Evolutionary conservation across 2,329 filamentous ascomycete species (phyloP), one percentile per base, ranked within the genome.

Genomic region (Penicillium sp.): DNA sequence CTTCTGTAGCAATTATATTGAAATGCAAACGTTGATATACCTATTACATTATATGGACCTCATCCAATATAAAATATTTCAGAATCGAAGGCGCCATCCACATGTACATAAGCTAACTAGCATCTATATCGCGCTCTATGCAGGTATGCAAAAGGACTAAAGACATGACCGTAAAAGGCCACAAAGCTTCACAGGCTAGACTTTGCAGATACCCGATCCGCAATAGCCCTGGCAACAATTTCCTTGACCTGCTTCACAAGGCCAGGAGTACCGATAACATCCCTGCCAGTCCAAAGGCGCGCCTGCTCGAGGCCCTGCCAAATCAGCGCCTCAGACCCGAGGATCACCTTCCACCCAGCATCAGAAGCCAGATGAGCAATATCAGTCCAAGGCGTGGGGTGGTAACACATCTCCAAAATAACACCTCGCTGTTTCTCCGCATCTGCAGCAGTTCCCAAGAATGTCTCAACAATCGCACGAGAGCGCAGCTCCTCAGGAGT

Each of bases 341-440:
- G 67, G 19, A 90, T 86, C 1, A 90, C 82, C 68, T 84, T 79
- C 87, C 87, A 90, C 0, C 84, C 84, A 9, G 76, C 75, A 2
- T 72, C 68, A 59, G 81, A 76, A 0, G 84, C 81, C 35, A 89
- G 60, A 36, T 76, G 77, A 1, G 80, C 82, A 41, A 89, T 79
- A 57, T 79, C 76, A 0, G 88, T 91, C 66, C 80, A 84, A 0
- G 86, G 84, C 2, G 77, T 68, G 0, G 88, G 88, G 64, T 90
- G 88, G 66, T 91, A 91, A 74, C 87, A 90, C 87, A 92, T 91
- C 68, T 91, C 87, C 52, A 91, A 67, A 49, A 91, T 80, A 6
- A 82, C 82, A 6, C 86, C 87, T 68, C 86, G 85, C 53, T 78
- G 70, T 27, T 74, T 51, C 9, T 52, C 36, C 11, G 58, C 43